Base-by-base conservation (phyloP, 2,329 filamentous ascomycete species). In the Drechslerella stenobrocha region DNA sequence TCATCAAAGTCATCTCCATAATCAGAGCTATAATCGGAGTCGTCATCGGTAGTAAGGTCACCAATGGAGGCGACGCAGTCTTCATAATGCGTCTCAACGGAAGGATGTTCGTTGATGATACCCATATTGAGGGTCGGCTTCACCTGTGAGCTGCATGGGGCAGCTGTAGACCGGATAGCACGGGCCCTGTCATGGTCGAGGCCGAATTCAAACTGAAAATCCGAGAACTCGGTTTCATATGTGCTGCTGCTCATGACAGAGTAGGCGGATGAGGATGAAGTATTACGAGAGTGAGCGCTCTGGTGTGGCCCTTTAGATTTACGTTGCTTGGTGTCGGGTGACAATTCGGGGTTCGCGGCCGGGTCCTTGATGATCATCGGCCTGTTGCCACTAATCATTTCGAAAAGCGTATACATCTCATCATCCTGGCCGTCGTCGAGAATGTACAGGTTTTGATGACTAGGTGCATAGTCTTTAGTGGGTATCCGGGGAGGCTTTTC, bases 361-460 rank as follows among this genome's bases (percentile, higher is more conserved):
- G 44, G 9, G n/a, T 23, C 18, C 4, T 13, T 47, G 13, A 46
- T 34, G 9, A 8, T 37, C 44, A 67, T 60, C 8, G 48, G 50
- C 13, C 47, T 45, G 30, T 30, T 67, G 44, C 63, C 63, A 28
- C 46, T 67, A 35, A 67, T 67, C 24, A 67, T 67, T 40, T 67
- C 63, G 15, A 67, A 67, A 9, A 67, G 51, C 2, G 63, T 67
- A 37, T 67, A 67, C 63, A 67, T 67, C 22, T 67, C 63, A 22
- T 67, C 55, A 28, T 60, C 63, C 28, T 67, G 63, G 26, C 63
- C 63, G 35, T 67, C 63, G 15, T 60, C 63, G 40, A 67, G 57
- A 34, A 60, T 60, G 55, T 67, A 67, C 1, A 67, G 45, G 18
- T 67, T 67, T 28, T 67, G 63, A 30, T 67, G 51, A 2, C 50